Conservation (phyloP, 2,329 filamentous ascomycete species). For the Aspergillus sp. region DNA sequence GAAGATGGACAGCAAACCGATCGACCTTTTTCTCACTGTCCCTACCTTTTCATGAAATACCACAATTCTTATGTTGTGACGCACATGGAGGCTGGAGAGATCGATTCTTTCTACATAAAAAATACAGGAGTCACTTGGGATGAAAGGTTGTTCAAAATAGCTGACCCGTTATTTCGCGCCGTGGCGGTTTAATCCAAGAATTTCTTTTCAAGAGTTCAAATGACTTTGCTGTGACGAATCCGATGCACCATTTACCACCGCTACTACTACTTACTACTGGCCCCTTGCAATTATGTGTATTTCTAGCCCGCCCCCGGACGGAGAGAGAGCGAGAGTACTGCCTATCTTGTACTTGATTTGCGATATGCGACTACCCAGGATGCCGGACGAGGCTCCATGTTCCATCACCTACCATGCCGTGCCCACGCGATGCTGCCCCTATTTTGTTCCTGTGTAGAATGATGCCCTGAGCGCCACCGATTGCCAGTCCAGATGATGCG, state of each 20-base stretch:
- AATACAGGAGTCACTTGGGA: constrained; percentile 44
- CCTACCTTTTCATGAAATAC: constrained; percentile 38
- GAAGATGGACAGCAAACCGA: constrained; percentile 44
- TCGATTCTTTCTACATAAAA: constrained; percentile 39
- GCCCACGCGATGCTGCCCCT: no score
- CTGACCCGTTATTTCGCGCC: constrained; percentile 44
- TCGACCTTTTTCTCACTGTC: constrained; percentile 41
- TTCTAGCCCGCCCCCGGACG: no score
- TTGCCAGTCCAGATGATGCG: no score
- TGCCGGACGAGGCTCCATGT: no score
- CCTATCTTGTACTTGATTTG: no score
- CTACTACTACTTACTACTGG: not conserved
- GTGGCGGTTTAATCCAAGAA: constrained; percentile 48
- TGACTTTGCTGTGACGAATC: constrained; percentile 23
- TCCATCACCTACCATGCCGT: no score
- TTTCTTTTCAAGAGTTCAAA: constrained; percentile 40
- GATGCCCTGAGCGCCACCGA: no score
- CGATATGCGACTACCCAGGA: no score
- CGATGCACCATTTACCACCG: not conserved
- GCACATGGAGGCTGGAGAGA: constrained; percentile 35
- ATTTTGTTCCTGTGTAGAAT: no score
- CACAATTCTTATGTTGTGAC: constrained; percentile 39
- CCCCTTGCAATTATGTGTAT: not conserved
- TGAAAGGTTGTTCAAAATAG: constrained; percentile 46
- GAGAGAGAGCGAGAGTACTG: no score